Conservation (phyloP, 768 basidiomycete species). For the Leucogyrophana mollusca region DNA sequence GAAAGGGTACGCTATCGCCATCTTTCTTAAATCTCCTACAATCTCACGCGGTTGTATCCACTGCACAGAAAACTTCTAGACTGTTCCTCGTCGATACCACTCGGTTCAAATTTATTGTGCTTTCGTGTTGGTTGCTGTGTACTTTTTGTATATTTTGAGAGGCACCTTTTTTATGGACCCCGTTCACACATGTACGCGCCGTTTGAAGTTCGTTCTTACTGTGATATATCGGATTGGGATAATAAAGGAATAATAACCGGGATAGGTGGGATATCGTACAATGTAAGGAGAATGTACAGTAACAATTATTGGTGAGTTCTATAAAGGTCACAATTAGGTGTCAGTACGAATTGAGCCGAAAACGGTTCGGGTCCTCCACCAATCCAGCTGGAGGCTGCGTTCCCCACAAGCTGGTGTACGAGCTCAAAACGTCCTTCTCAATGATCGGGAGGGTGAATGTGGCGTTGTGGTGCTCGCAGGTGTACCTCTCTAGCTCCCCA, state of each 20-base stretch:
- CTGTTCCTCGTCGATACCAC: neutral
- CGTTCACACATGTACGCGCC: no score
- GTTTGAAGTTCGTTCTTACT: no score
- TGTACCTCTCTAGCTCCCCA: slow-evolving; percentile 25
- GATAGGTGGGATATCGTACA: slow-evolving; percentile 3
- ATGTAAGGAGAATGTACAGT: neutral
- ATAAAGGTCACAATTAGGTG: no score
- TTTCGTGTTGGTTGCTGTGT: no score
- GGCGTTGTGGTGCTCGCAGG: slow-evolving; percentile 7
- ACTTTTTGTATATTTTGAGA: no score
- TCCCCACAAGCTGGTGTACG: slow-evolving; percentile 28
- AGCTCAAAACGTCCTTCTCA: slow-evolving; percentile 14
- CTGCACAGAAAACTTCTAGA: slow-evolving; percentile 20
- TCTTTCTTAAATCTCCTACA: no score
- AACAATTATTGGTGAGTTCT: neutral
- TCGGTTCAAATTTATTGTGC: no score
- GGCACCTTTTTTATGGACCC: no score
- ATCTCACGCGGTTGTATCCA: neutral
- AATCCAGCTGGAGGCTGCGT: slow-evolving; percentile 10
- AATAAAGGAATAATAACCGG: neutral
- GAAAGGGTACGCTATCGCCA: slow-evolving; percentile 63
- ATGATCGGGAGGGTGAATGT: slow-evolving; percentile 10
- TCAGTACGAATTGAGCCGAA: slow-evolving; percentile 4
- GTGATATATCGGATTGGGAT: no score
- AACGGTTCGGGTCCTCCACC: slow-evolving; percentile 1